Percentiles rank a stretch among this genome's conserved stretches.
These are phyloP conservation scores for Phialophora chinensis DNA, from an alignment of 2,329 filamentous ascomycete species.

Conservation along the genomic window DNA sequence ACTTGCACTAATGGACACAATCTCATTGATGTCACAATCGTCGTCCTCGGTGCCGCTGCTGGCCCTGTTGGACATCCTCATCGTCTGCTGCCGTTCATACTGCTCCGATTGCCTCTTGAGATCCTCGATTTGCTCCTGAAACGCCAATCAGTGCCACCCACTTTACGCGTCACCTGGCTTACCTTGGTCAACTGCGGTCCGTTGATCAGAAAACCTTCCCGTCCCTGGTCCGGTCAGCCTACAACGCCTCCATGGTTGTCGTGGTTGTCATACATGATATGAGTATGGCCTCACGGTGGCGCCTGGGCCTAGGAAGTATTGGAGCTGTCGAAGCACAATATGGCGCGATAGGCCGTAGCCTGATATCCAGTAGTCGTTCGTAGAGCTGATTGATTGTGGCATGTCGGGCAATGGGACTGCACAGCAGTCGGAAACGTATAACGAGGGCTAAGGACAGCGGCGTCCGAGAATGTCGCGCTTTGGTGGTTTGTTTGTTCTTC, in stretches of 20 bases:
- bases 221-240: constrained; percentile 46
- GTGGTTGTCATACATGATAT: constrained; percentile 50
- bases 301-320: constrained; percentile 56
- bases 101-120: constrained; percentile 54
- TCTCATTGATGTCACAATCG: constrained; percentile 39
- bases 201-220: constrained; percentile 57
- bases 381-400: constrained; percentile 25
- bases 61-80: constrained; percentile 47
- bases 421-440: constrained; percentile 23
- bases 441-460: not conserved
- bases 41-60: constrained; percentile 26
- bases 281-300: constrained; percentile 55
- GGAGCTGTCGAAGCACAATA: constrained; percentile 56
- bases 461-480: not conserved
- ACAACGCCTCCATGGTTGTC: constrained; percentile 14
- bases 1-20: constrained; percentile 34
- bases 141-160: constrained; percentile 12
- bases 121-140: constrained; percentile 57
- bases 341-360: constrained; percentile 57
- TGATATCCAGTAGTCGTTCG: constrained; percentile 56
- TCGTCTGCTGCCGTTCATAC: constrained; percentile 55
- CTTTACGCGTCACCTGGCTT: constrained; percentile 23
- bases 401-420: constrained; percentile 15
- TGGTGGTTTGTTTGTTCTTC: not conserved
- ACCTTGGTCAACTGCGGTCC: constrained; percentile 56